A percentile compares a stretch with the other conserved stretches of the same genome.
These are phyloP conservation scores for Sporothrix sp. DNA, from an alignment of 2,329 filamentous ascomycete genomes.

Conservation along the genomic window DNA sequence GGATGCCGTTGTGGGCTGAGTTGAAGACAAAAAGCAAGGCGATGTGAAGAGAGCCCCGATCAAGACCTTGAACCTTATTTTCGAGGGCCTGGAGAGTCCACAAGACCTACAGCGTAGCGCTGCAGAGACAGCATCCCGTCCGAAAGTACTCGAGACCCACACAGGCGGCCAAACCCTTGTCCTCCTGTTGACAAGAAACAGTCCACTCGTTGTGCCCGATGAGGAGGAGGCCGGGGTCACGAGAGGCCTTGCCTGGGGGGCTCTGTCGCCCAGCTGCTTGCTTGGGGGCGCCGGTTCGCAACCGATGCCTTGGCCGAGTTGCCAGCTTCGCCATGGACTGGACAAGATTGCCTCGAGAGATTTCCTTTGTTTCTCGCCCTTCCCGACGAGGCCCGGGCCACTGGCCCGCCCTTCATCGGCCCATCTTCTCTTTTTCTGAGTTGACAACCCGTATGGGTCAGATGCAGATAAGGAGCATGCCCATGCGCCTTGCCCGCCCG, in stretches of 20 bases:
- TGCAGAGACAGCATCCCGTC: no score
- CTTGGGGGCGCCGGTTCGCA: constrained; percentile 19
- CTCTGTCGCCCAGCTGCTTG: no score
- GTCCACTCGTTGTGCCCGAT: constrained; percentile 16
- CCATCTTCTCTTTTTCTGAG: not conserved
- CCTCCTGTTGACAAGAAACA: not conserved
- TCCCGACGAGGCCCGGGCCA: not conserved
- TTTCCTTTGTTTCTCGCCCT: constrained; percentile 2
- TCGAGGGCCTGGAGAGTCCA: no score
- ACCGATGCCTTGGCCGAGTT: constrained; percentile 7
- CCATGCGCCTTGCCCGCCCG: no score
- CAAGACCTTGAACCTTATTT: no score
- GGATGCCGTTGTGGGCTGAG: no score
- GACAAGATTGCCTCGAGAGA: constrained; percentile 8
- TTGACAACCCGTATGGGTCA: not conserved
- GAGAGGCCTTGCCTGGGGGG: constrained; percentile 7
- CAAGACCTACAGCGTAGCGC: no score
- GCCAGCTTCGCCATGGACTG: not conserved
- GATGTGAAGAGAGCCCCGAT: no score
- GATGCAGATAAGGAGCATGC: no score
- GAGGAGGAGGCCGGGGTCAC: constrained; percentile 9
- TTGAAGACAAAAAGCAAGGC: no score
- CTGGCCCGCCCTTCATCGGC: not conserved
- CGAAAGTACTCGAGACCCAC: constrained; percentile 8
- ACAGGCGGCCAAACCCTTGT: constrained; percentile 13